Evolutionary conservation across 371 early-diverging fungal species (phyloP).

Genomic region (Mortierella sp.): DNA sequence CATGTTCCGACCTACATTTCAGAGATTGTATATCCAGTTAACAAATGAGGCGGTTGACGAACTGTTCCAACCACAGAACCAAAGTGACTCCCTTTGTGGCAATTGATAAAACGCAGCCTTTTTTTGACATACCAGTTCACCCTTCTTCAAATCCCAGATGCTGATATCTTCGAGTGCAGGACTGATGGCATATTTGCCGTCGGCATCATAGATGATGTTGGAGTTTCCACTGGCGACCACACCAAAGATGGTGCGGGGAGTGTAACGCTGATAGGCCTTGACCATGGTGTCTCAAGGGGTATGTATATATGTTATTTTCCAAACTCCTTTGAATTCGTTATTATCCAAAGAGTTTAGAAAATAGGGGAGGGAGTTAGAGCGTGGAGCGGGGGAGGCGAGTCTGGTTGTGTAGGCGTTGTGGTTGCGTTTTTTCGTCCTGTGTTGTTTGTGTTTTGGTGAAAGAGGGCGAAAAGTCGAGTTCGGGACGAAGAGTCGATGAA

Average conservation of each 20-base stretch:
- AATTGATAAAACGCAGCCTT: too few species aligned
- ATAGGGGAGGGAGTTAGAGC: background rate
- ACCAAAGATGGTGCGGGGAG: slow-evolving; percentile 84
- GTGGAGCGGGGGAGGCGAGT: background rate
- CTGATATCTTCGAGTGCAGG: slow-evolving; percentile 88
- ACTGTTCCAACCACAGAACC: too few species aligned
- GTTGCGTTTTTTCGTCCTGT: background rate
- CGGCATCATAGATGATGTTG: slow-evolving; percentile 79
- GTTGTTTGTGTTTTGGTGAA: background rate
- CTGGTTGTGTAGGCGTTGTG: background rate
- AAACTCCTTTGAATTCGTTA: slow-evolving; percentile 20
- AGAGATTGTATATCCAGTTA: background rate
- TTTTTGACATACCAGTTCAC: slow-evolving; percentile 74
- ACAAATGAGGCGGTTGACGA: too few species aligned
- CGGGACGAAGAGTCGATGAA: background rate
- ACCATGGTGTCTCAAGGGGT: slow-evolving; percentile 64
- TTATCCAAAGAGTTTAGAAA: slow-evolving; percentile 22
- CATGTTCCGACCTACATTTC: slow-evolving; percentile 70
- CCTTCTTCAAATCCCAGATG: slow-evolving; percentile 92
- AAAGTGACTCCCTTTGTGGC: background rate
- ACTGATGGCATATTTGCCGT: slow-evolving; percentile 79
- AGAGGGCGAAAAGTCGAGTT: background rate
- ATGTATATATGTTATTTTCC: slow-evolving; percentile 18
- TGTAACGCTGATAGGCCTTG: slow-evolving; percentile 90
- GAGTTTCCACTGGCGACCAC: slow-evolving; percentile 78